Evolutionary conservation across 1,139 yeast species (phyloP).

Genomic region (Nadsonia starkeyi-henricii): DNA sequence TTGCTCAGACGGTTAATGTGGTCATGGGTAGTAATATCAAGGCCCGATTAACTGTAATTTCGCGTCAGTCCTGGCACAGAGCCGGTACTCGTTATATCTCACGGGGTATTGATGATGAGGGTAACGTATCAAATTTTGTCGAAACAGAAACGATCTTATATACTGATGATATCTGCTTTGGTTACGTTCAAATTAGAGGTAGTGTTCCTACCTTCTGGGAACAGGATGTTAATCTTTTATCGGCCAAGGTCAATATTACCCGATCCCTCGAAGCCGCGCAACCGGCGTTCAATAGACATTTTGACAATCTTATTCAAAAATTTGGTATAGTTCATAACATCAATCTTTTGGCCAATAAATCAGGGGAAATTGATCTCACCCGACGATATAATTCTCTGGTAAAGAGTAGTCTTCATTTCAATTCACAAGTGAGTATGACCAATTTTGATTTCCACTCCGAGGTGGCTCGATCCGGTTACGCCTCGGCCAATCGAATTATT

Average conservation of each 20-base stretch:
- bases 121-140: constrained; percentile 90
- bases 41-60: constrained; percentile 63
- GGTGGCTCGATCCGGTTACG: constrained; percentile 77
- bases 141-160: constrained; percentile 78
- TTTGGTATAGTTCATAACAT: constrained; percentile 83
- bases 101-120: constrained; percentile 91
- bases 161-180: constrained; percentile 44
- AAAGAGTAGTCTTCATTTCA: constrained; percentile 29
- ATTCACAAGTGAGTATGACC: constrained; percentile 33
- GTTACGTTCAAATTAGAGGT: constrained; percentile 71
- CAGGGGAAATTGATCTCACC: constrained; percentile 63
- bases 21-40: constrained; percentile 33
- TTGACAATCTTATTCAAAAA: constrained; percentile 48
- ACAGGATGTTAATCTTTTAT: constrained; percentile 70
- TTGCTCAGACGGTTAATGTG: constrained; percentile 62
- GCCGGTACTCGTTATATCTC: constrained; percentile 94
- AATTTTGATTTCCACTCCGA: constrained; percentile 92
- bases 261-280: constrained; percentile 86
- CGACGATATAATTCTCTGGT: constrained; percentile 49
- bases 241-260: constrained; percentile 74
- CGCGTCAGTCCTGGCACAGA: constrained; percentile 88
- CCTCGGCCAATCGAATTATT: constrained; percentile 62
- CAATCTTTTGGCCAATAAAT: constrained; percentile 54
- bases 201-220: constrained; percentile 97
- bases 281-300: constrained; percentile 76